phyloP scores from a whole-genome alignment of 2,329 filamentous ascomycete genomes.

The Ophiostoma himal-ulmi region DNA sequence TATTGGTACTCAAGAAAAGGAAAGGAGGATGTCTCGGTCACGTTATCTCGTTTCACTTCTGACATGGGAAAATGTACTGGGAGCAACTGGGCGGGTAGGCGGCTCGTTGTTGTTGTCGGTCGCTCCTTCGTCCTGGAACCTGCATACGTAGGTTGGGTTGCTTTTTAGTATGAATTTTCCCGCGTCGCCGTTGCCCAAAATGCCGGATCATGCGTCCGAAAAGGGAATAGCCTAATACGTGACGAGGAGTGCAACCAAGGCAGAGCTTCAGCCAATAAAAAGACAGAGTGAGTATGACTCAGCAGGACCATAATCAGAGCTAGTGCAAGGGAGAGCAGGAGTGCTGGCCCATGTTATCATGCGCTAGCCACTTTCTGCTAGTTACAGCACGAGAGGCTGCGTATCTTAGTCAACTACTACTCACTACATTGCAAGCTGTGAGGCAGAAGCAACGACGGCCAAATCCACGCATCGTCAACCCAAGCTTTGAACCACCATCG shows the following conservation, averaged over 20 bases:
- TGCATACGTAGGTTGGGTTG: constrained; percentile 9
- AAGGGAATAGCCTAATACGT: neutral
- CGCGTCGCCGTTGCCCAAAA: constrained; percentile 20
- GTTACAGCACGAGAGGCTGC: neutral
- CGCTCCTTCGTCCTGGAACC: constrained; percentile 12
- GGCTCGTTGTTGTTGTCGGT: constrained; percentile 14
- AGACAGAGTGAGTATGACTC: neutral
- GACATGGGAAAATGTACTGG: neutral
- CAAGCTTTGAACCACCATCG: neutral
- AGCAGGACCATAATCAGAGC: neutral
- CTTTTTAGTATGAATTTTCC: constrained; percentile 20
- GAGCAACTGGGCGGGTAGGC: neutral
- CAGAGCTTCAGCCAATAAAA: neutral
- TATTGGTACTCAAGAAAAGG: neutral
- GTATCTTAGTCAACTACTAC: neutral
- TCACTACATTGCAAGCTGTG: neutral
- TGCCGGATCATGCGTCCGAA: constrained; percentile 6
- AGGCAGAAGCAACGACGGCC: constrained; percentile 5
- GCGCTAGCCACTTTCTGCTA: neutral
- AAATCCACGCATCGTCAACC: neutral
- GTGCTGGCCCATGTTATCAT: constrained; percentile 2
- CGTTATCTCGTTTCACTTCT: constrained; percentile 6
- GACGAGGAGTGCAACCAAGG: neutral
- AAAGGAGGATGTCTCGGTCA: neutral
- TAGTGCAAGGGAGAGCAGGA: constrained; percentile 8